phyloP scores from a whole-genome alignment of 331 rosid genomes.

The Quercus phellos region DNA sequence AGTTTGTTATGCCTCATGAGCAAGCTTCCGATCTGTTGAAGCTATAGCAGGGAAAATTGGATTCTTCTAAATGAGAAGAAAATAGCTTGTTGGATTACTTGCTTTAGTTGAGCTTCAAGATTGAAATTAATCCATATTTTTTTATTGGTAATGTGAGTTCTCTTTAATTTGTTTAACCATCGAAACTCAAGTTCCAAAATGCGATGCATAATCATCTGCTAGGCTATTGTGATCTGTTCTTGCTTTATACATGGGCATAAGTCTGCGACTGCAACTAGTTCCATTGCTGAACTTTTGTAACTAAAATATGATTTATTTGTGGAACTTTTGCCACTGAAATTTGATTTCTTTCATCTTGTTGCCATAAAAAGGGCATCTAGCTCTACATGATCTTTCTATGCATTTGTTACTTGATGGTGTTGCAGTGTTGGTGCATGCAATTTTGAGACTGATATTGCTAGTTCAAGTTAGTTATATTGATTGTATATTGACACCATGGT shows the following conservation, averaged over 20 bases:
- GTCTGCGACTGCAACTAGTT: neutral
- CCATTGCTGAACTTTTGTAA: neutral
- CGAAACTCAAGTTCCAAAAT: too few relatives aligned
- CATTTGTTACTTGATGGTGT: neutral
- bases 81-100: too few relatives aligned
- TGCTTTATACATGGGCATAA: neutral
- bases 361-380: neutral
- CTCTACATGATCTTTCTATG: neutral
- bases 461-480: too few relatives aligned
- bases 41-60: neutral
- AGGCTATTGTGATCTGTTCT: neutral
- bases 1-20: neutral
- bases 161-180: too few relatives aligned
- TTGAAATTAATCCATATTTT: neutral
- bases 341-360: neutral
- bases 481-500: too few relatives aligned
- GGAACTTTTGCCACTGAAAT: neutral
- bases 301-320: neutral
- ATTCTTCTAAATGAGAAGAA: neutral
- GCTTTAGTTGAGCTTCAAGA: too few relatives aligned
- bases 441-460: too few relatives aligned
- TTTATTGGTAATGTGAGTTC: neutral
- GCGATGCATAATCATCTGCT: neutral
- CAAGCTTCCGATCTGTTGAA: constrained; percentile 6
- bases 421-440: neutral